Evolutionary conservation across 768 basidiomycete genomes (phyloP), one percentile per base, ranked within the genome.

Genomic region (Termitomyces sp.): DNA sequence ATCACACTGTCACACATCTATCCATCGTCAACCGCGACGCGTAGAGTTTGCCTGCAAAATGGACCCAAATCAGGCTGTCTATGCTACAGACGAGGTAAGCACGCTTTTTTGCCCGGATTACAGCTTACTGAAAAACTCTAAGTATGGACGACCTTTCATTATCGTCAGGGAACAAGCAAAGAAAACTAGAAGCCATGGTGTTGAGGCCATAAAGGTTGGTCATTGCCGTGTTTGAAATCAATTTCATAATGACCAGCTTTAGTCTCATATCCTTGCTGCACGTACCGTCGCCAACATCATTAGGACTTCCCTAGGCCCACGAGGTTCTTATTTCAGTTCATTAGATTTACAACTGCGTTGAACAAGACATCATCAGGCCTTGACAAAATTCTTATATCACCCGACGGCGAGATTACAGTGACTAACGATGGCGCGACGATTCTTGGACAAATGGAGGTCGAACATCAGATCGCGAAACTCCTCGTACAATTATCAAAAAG

Each of bases 361-460:
- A 52, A 38, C 18, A 47, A 48, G 46, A 44, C 43, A 53, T 45
- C 53, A 48, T 64, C 61, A 96, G 94, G 96, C 45, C 83, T 98
- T 50, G 92, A 94, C 79, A 94, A 94, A 82, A 93, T 94, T 66
- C 82, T 94, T 65, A 93, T 94, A 64, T 93, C 92, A 30, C 88
- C 95, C 22, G 97, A 98, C 77, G 97, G 97, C 50, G 97, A 99
- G 66, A 98, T 99, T 67, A 98, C 95, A 33, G 96, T 98, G 38
- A 98, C 97, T 14, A 99, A 99, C 74, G 97, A 99, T 73, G 97
- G 97, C 51, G 97, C 97, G 6, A 99, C 97, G 24, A 99, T 99
- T 65, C 79, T 99, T 57, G 85, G 94, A 24, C 96, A 98, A 77
- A 98, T 99, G 94, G 93, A 97, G 72, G 95, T 98, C 53, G 96